phyloP scores from a whole-genome alignment of 2,329 filamentous ascomycete species.

The Colletotrichum trifolii region DNA sequence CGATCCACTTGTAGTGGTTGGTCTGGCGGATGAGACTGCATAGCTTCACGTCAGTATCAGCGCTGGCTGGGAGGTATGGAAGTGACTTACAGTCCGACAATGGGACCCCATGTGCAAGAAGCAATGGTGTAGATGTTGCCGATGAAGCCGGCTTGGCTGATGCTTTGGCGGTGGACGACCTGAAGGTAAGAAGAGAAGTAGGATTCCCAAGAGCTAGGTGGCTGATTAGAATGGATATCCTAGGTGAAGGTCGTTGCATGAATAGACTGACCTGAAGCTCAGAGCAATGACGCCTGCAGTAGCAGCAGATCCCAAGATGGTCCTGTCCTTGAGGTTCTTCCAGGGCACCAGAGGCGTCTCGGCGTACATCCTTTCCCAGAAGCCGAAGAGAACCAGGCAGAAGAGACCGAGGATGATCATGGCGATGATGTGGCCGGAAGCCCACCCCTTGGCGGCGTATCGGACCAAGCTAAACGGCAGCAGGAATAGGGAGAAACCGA shows the following conservation, averaged over 20 bases:
- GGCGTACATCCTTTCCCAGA: constrained; percentile 58
- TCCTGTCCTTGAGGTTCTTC: constrained; percentile 47
- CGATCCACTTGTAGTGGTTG: constrained; percentile 47
- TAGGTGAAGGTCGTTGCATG: constrained; percentile 2
- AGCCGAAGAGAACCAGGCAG: constrained; percentile 18
- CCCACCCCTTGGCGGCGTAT: constrained; percentile 53
- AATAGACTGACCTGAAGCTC: constrained; percentile 51
- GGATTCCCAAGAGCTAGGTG: constrained; percentile 35
- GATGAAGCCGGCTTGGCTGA: constrained; percentile 45
- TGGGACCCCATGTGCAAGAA: constrained; percentile 49
- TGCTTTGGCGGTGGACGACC: constrained; percentile 46
- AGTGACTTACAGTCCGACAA: constrained; percentile 49
- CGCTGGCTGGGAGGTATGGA: constrained; percentile 41
- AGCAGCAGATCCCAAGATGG: constrained; percentile 39
- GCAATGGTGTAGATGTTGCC: constrained; percentile 50
- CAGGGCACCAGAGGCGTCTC: constrained; percentile 59
- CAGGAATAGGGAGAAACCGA: constrained; percentile 63
- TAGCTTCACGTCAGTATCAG: constrained; percentile 53
- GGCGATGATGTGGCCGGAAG: constrained; percentile 54
- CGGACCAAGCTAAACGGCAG: constrained; percentile 67
- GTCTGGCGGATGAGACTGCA: constrained; percentile 50
- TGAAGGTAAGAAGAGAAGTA: constrained; percentile 56
- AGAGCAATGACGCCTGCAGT: constrained; percentile 55
- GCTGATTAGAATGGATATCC: background rate
- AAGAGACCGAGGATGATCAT: constrained; percentile 46